Percentiles rank a stretch among this genome's conserved stretches.
Conservation (phyloP, 345 rosid genomes). For the Syzygium oleosum region DNA sequence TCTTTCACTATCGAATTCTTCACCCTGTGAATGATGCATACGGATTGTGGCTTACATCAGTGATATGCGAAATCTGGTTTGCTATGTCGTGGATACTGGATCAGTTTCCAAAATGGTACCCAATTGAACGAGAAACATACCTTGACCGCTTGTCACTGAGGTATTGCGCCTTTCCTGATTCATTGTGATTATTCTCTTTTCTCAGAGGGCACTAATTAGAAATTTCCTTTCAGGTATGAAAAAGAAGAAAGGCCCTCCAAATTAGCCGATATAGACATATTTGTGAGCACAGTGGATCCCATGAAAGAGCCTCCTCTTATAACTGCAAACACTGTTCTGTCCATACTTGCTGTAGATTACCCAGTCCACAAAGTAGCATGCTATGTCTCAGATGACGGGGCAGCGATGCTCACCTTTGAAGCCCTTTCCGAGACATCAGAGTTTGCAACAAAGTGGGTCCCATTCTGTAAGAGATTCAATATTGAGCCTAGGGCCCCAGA, state of each 20-base stretch:
- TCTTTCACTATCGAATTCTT: conserved; percentile 80
- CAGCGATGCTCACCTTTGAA: conserved; percentile 95
- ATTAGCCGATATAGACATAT: conserved; percentile 61
- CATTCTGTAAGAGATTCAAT: conserved; percentile 68
- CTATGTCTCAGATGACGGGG: conserved; percentile 94
- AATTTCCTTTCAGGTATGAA: conserved; percentile 42
- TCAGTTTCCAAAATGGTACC: conserved; percentile 88
- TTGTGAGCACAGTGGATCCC: conserved; percentile 93
- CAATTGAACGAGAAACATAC: conserved; percentile 78
- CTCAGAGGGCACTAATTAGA: neutral
- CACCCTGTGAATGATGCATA: conserved; percentile 83
- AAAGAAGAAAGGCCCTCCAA: conserved; percentile 69
- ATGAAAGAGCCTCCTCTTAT: conserved; percentile 89
- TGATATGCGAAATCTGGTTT: conserved; percentile 92
- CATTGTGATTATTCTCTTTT: neutral
- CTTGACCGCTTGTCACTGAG: conserved; percentile 71
- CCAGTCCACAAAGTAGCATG: conserved; percentile 84
- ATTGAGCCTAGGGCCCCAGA: conserved; percentile 96
- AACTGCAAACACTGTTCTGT: conserved; percentile 90
- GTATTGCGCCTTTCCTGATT: conserved; percentile 7
- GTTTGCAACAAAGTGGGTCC: conserved; percentile 91
- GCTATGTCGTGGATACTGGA: conserved; percentile 94
- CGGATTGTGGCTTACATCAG: conserved; percentile 73
- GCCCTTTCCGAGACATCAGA: conserved; percentile 91
- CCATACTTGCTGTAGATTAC: conserved; percentile 87